Evolutionary conservation across 1,284 basidiomycete species (phyloP), one percentile per base, ranked within the genome.

Genomic region (Ganoderma meredithae): DNA sequence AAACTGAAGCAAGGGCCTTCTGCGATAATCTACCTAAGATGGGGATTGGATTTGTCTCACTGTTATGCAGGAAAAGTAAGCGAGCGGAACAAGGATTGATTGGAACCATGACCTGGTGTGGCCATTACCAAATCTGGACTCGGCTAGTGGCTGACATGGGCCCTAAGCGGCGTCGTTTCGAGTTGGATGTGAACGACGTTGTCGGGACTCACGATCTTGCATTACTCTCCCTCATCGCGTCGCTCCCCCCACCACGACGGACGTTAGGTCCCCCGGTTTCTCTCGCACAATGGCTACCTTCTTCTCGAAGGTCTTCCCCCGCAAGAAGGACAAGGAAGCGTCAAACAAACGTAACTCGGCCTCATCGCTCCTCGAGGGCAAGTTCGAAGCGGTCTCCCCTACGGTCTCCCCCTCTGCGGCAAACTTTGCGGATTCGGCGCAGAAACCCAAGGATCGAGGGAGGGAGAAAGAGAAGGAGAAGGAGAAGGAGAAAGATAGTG

Each of bases 241-340:
- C 49, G 25, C 27, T 65, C 55, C 39, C 15, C 15, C 65, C 58
- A 64, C 69, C 64, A 69, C 67, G 63, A 67, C 65, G 71, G 71
- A 72, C 71, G 71, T 67, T 62, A 72, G 71, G 71, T 72, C 71
- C 71, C 19, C 47, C 65, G 64, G 49, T 59, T 66, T 68, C 64
- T 63, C 49, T 17, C 44, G 31, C 74, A 74, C 75, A 60, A 92
- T 92, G 90, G 88, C 90, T 77, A 89, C 90, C 71, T 91, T 93
- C 82, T 80, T 93, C 75, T 88, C 88, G 79, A 93, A 90, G 77
- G 88, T 93, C 73, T 90, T 93, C 75, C 88, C 88, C 80, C 87
- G 91, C 80, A 92, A 88, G 81, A 92, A 87, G 81, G 83, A 84
- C 66, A 88, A 88, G 72, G 85, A 84, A 71, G 83, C 85, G 71